Percentiles rank a stretch among this genome's conserved stretches.
Evolutionary conservation across 108 stramenopile genomes (phyloP).

Genomic region (Cyclotella cryptica): DNA sequence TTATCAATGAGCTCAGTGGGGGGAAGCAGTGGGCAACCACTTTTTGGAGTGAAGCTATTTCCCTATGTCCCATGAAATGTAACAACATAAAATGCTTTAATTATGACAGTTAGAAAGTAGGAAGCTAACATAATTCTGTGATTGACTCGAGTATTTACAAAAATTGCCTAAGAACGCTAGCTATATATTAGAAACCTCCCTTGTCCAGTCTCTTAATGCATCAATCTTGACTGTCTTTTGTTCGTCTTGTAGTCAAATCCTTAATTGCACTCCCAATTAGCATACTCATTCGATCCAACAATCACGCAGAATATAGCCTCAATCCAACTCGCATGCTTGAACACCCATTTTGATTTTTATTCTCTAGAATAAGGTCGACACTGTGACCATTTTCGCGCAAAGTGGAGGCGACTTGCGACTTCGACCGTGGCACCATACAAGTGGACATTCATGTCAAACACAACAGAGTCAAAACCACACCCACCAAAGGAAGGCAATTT

Average conservation of each 20-base stretch:
- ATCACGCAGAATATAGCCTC: constrained; percentile 85
- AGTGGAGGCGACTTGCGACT: constrained; percentile 63
- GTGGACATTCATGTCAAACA: constrained; percentile 81
- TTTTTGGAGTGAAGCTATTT: constrained; percentile 37
- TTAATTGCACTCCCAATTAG: constrained; percentile 83
- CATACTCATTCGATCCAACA: constrained; percentile 86
- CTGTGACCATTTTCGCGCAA: constrained; percentile 80
- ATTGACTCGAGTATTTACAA: too few relatives aligned
- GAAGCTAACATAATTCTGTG: too few relatives aligned
- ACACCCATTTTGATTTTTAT: constrained; percentile 95
- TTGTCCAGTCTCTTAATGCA: constrained; percentile 60
- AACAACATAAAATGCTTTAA: constrained; percentile 82
- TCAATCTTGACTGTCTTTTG: constrained; percentile 71
- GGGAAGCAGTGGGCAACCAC: too few relatives aligned
- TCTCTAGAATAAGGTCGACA: constrained; percentile 93
- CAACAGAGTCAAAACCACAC: constrained; percentile 77
- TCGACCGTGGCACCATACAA: constrained; percentile 69
- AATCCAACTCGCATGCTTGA: constrained; percentile 94
- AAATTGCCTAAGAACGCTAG: background rate
- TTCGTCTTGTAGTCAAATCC: too few relatives aligned
- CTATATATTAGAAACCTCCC: constrained; percentile 9
- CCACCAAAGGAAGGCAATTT: too few relatives aligned
- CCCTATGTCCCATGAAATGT: constrained; percentile 71
- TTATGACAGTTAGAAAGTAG: too few relatives aligned
- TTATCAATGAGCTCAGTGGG: too few relatives aligned